Evolutionary conservation across 257 asterid species (phyloP), one percentile per base, ranked within the genome.

Genomic region (Forsythia viridissima): DNA sequence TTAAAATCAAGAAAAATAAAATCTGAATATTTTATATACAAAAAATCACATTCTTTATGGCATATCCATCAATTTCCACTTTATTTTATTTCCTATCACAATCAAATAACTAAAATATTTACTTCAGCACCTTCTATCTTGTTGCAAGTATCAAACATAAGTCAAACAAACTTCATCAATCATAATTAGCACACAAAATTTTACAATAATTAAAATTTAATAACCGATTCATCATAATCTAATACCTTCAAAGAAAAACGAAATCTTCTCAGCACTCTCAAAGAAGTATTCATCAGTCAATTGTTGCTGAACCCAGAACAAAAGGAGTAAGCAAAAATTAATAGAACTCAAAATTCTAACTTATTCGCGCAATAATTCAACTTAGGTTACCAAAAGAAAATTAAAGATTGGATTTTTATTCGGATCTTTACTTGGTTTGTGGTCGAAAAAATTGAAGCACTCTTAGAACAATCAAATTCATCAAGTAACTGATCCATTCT

Each of bases 221-320:
- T 30, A 1, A 51, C 10, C 16, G 8, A 51, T 41, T 63, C 68
- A 48, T 34, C 69, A 39, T 6, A 43, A 37, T 21, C 20, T 12
- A 72, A 75, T 87, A 93, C 99, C 99, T 93, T 96, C 99, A 80
- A 92, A 92, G 90, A 96, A 93, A 80, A 91, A 93, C 24, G 99
- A 96, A 81, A 96, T 89, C 87, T 90, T 93, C 86, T 93, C 99
- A 71, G 97, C 97, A 77, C 98, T 96, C 71, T 90, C 95, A 41
- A 83, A 96, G 89, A 96, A 91, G 92, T 92, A 92, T 79, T 90
- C 90, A 80, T 90, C 89, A 69, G 96, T 86, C 0, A 92, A 88
- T 7, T 89, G 80, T 86, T 83, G 90, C 99, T 92, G 88, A 37
- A 88, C 67, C 73, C 78, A 75, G 30, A 68, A 63, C 39, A 24